Percentiles rank a stretch among this genome's conserved stretches.
These are phyloP conservation scores for Byssothecium circinans DNA, from an alignment of 2,329 filamentous ascomycete species.

Conservation along the genomic window DNA sequence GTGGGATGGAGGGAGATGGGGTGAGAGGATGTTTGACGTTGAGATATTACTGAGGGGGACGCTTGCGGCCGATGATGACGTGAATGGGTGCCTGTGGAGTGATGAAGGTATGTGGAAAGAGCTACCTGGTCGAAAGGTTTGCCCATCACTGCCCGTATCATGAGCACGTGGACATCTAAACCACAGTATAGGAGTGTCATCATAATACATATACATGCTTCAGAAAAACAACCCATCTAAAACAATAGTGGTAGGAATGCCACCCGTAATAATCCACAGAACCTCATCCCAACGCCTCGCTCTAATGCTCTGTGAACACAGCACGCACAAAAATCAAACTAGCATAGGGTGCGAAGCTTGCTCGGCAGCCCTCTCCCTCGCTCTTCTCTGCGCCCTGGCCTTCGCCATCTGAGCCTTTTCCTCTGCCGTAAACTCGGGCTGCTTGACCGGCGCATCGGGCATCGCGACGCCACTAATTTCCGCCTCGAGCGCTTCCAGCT, in stretches of 20 bases:
- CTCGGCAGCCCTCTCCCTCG: slow-evolving; percentile 34
- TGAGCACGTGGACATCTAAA: slow-evolving; percentile 24
- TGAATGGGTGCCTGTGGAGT: not conserved
- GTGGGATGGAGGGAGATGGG: too few species aligned
- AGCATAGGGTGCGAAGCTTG: slow-evolving; percentile 41
- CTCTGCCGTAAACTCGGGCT: slow-evolving; percentile 33
- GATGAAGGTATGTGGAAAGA: slow-evolving; percentile 10
- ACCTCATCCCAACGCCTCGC: slow-evolving; percentile 34
- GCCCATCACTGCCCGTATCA: slow-evolving; percentile 11
- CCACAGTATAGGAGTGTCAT: not conserved
- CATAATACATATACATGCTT: not conserved
- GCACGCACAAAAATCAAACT: slow-evolving; percentile 24
- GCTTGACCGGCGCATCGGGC: slow-evolving; percentile 44
- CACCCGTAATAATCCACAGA: slow-evolving; percentile 5
- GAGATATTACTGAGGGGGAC: too few species aligned
- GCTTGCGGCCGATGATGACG: too few species aligned
- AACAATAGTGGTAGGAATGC: slow-evolving; percentile 1
- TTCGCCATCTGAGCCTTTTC: slow-evolving; percentile 30
- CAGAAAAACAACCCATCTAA: too few species aligned
- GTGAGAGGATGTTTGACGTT: too few species aligned
- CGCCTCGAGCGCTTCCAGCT: slow-evolving; percentile 77
- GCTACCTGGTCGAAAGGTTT: slow-evolving; percentile 4
- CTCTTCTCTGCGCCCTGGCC: slow-evolving; percentile 38
- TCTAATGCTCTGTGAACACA: slow-evolving; percentile 29
- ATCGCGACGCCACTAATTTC: slow-evolving; percentile 55